Evolutionary conservation across 2,329 filamentous ascomycete genomes (phyloP), one percentile per base, ranked within the genome.

Genomic region (Domatiomyces globalis): DNA sequence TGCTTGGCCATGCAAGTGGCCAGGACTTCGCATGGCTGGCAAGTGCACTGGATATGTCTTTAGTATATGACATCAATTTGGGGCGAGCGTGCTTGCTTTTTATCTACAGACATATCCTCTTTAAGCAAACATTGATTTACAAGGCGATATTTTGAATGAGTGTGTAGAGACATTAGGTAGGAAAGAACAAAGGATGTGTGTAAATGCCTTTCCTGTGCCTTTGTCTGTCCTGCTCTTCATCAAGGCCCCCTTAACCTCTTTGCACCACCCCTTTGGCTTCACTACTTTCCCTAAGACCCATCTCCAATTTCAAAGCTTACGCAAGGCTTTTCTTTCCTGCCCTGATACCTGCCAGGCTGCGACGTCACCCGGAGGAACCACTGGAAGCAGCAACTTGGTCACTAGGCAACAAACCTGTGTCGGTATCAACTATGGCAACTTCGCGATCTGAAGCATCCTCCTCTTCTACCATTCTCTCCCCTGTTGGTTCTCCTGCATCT

Each of bases 401-500:
- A 39, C 33, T 15, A 39, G 33, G 33, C 33, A 39, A 39, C 33
- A 10, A 15, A 10, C 12, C 33, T 39, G 33, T 39, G 33, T 10
- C 33, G 10, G 33, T 39, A 39, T 39, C 33, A 39, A 15, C 33
- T 15, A 39, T 39, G 33, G 33, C 33, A 39, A 39, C 33, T 15
- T 39, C 33, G 15, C 33, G 15, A 39, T 39, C 10, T 39, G 22
- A 20, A 45, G 19, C 43, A 10, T 45, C 43, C 18, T 20, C 43
- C 22, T 20, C 43, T 45, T 27, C 3, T 19, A 45, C 43, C 1
- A 19, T 20, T 45, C 43, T n/a, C 43, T 2, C 43, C 10, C 22
- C 43, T 19, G 10, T 45, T 45, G 19, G 29, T 43, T 58, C 51
- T 36, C 52, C 55, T 44, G 55, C 56, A 9, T 61, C 58, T 7